Evolutionary conservation across 2,329 filamentous ascomycete genomes (phyloP), one percentile per base, ranked within the genome.

Genomic region (Hypoxylon sp.): DNA sequence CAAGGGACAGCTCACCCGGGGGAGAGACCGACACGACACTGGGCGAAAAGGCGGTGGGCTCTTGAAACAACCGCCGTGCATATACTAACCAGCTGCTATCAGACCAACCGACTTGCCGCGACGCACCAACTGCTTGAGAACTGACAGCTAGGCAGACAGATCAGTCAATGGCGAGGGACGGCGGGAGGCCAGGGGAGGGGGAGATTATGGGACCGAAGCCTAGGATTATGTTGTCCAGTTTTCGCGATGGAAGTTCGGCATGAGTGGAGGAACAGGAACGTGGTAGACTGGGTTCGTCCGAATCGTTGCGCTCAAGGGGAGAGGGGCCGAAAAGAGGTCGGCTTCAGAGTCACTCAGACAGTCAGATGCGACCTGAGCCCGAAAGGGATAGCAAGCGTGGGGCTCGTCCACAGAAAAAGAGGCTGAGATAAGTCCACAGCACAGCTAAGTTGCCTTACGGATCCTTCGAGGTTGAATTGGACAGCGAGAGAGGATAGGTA

Each of bases 261-360:
- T 56, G 42, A 61, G 58, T 63, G 61, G 61, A 51, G 38, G 49
- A 33, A 62, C 54, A 64, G 60, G 56, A 35, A 58, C 53, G 58
- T 52, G 54, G 51, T 42, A 45, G 63, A 47, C 49, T 53, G 58
- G 27, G 58, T 58, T 58, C 55, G 56, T 3, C 55, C 60, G 47
- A 60, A 58, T 59, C 58, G 55, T 48, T 64, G 48, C 54, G 55
- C 63, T 56, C 40, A 40, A 31, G 55, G 60, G 60, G 64, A n/a
- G 64, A 66, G 67, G 63, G 66, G 65, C 61, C 64, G 58, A 60
- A 62, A 59, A 57, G 55, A 58, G 41, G 48, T 62, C 60, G 65
- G 60, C 62, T 63, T 58, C 48, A 63, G 61, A 63, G 57, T 64
- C 55, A 58, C 59, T 60, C 46, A 48, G 42, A 18, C 47, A 58